Conservation (phyloP, 2,329 filamentous ascomycete genomes). For the Trichophyton simii region DNA sequence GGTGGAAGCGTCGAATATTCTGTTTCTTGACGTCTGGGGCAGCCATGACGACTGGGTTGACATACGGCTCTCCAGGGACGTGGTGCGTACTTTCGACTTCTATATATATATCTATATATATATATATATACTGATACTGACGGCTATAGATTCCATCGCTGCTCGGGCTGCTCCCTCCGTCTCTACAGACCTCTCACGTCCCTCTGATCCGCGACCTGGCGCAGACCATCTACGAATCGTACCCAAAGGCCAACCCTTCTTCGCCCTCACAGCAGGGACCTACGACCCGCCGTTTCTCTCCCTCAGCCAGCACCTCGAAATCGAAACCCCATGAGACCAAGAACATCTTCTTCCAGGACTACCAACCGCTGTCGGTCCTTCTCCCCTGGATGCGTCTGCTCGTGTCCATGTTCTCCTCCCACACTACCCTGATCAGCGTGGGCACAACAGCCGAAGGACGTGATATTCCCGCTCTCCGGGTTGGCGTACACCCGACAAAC, state of each 20-base stretch:
- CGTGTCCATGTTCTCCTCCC: conserved; percentile 75
- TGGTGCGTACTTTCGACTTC: conserved; percentile 40
- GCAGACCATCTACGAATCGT: conserved; percentile 63
- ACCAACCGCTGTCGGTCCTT: conserved; percentile 76
- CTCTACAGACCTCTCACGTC: conserved; percentile 58
- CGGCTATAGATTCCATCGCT: conserved; percentile 50
- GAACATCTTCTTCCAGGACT: conserved; percentile 82
- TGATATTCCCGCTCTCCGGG: conserved; percentile 67
- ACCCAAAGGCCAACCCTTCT: conserved; percentile 35
- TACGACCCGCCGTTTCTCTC: conserved; percentile 21
- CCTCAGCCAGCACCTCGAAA: conserved; percentile 18
- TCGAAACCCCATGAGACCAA: conserved; percentile 21
- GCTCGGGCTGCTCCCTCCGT: conserved; percentile 61
- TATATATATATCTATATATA: not conserved
- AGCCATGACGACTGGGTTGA: conserved; percentile 73
- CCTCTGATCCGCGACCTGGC: conserved; percentile 71
- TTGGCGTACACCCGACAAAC: conserved; percentile 50
- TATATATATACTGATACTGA: not conserved
- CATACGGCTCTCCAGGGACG: conserved; percentile 62
- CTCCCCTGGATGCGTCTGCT: conserved; percentile 85
- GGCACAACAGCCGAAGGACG: conserved; percentile 82
- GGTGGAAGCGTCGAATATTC: conserved; percentile 56
- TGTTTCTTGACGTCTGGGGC: conserved; percentile 86
- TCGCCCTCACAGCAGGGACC: conserved; percentile 16
- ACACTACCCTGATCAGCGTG: conserved; percentile 60